Evolutionary conservation across 345 rosid species (phyloP).

Genomic region (Turritis glabra): DNA sequence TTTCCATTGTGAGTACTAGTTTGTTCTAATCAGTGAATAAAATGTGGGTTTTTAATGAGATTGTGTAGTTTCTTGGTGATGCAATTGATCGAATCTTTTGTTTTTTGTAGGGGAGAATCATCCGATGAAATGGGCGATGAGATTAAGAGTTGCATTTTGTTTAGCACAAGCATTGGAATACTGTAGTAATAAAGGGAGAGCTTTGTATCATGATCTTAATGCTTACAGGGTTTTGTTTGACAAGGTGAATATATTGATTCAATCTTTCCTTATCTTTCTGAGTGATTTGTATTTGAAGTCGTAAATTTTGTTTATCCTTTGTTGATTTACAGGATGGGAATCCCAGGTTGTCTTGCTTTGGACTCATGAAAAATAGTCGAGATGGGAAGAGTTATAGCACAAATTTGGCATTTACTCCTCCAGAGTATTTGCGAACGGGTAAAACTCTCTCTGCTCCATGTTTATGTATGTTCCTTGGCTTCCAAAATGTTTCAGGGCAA

Average conservation of each 20-base stretch:
- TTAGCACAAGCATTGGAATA: conserved; percentile 92
- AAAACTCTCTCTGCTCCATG: neutral
- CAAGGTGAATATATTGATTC: conserved; percentile 47
- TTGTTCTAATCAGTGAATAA: neutral
- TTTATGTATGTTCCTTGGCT: neutral
- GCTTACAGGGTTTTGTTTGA: conserved; percentile 94
- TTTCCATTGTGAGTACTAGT: conserved; percentile 71
- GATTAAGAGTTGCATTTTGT: conserved; percentile 85
- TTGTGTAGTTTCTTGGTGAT: conserved; percentile 6
- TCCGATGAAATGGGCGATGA: conserved; percentile 99
- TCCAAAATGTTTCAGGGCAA: neutral
- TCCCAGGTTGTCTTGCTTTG: conserved; percentile 93
- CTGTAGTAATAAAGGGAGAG: conserved; percentile 86
- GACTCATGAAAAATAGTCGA: conserved; percentile 95
- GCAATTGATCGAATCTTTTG: neutral
- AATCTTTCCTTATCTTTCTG: neutral
- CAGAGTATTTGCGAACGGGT: conserved; percentile 96
- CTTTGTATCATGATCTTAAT: conserved; percentile 92
- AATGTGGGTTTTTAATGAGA: neutral
- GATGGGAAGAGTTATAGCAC: conserved; percentile 99
- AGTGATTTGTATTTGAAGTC: neutral
- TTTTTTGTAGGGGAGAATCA: conserved; percentile 76
- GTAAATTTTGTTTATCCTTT: neutral
- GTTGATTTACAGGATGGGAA: conserved; percentile 66
- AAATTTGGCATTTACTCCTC: conserved; percentile 97